Evolutionary conservation across 495 filamentous ascomycete species (phyloP), one percentile per base, ranked within the genome.

Genomic region (Penicillium steckii): DNA sequence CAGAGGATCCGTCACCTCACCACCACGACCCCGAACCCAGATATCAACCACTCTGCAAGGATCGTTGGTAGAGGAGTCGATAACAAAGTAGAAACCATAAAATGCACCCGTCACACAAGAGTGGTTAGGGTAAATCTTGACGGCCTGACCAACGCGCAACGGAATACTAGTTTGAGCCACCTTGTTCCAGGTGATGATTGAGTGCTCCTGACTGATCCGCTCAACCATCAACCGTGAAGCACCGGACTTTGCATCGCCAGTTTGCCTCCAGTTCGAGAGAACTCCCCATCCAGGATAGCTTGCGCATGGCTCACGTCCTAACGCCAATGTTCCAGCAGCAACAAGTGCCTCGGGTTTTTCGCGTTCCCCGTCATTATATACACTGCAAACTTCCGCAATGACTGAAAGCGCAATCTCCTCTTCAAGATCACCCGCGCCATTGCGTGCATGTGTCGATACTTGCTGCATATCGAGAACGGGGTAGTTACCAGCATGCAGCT

Each of bases 41-140:
- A 90, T 79, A 74, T 89, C 87, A 32, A 88, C 73, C 48, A 90
- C 72, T 56, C 81, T 67, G 65, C 73, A 68, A 64, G 43, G 80
- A 30, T 85, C 78, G 45, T 74, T 70, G 8, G 62, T 67, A 30
- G 77, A 70, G 22, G 80, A 83, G 67, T 95, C 88, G 4, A 95
- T 83, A 21, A 95, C 72, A 26, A 91, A 69, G 67, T 91, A 95
- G 72, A 80, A 92, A 6, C 81, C 84, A 65, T 84, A 86, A 2
- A 82, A 81, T 0, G 84, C 85, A 0, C 87, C 86, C 4, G 89
- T 82, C 45, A 94, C 86, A 60, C 91, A 95, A 32, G 88, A 81
- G 69, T 96, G 91, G 60, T 95, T 95, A 0, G 91, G 90, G 79
- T 85, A 93, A 9, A 95, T 72, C 43, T 85, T 75, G 21, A 94